These are phyloP conservation scores for Lignosus rhinocerotis DNA, from an alignment of 1,284 basidiomycete genomes.

Conservation along the genomic window DNA sequence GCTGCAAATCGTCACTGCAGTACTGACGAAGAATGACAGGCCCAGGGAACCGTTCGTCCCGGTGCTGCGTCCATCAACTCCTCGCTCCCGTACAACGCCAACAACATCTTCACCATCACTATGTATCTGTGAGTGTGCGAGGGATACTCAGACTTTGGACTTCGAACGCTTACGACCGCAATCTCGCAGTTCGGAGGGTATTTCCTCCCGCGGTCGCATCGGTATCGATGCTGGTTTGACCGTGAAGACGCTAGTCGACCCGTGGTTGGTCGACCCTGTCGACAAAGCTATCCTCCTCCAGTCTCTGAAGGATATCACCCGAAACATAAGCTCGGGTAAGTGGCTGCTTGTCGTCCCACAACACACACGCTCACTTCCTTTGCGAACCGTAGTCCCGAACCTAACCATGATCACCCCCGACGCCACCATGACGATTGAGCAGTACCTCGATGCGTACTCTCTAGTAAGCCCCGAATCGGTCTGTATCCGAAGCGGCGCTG, in stretches of 20 bases:
- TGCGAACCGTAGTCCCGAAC: conserved; percentile 39
- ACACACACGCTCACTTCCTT: not conserved
- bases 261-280: conserved; percentile 58
- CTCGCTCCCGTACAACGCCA: conserved; percentile 51
- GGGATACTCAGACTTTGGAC: too few relatives aligned
- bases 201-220: conserved; percentile 62
- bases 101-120: conserved; percentile 61
- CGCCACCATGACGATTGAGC: conserved; percentile 49
- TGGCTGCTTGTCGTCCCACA: not conserved
- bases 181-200: conserved; percentile 39
- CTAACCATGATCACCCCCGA: conserved; percentile 61
- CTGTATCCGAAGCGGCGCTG: not conserved
- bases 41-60: conserved; percentile 67
- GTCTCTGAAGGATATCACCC: conserved; percentile 50
- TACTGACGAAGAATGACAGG: conserved; percentile 29
- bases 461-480: conserved; percentile 31
- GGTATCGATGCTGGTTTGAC: conserved; percentile 56
- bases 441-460: conserved; percentile 54
- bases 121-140: conserved; percentile 45
- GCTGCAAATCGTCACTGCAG: not conserved
- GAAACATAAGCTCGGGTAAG: conserved; percentile 42
- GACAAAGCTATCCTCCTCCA: conserved; percentile 53
- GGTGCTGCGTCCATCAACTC: conserved; percentile 58
- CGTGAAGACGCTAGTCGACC: conserved; percentile 48
- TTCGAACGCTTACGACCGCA: not conserved